A percentile compares a stretch with the other conserved stretches of the same genome.
phyloP scores from a whole-genome alignment of 2,329 filamentous ascomycete genomes.

The Epichloe glyceriae region DNA sequence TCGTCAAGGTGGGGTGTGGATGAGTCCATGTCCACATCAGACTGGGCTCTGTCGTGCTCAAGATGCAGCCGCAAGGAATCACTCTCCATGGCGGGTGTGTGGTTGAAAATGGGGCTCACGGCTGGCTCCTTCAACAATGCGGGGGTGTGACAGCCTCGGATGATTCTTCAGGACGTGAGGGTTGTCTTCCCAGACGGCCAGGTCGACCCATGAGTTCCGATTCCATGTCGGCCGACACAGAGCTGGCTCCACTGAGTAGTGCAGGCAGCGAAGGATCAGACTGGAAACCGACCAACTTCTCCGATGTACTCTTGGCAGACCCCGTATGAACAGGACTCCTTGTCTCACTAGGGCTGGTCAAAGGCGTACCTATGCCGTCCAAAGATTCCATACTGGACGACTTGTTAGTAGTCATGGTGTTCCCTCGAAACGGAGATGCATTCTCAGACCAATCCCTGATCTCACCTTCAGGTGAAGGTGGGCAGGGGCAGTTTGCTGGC shows the following conservation, averaged over 20 bases:
- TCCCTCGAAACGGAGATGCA: constrained; percentile 23
- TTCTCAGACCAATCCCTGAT: constrained; percentile 20
- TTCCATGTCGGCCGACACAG: constrained; percentile 49
- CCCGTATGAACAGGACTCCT: constrained; percentile 34
- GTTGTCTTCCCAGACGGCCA: constrained; percentile 22
- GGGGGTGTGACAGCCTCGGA: constrained; percentile 43
- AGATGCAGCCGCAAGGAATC: constrained; percentile 19
- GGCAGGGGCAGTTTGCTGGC: constrained; percentile 24
- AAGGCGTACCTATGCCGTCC: constrained; percentile 33
- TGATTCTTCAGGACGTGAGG: constrained; percentile 33
- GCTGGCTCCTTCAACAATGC: constrained; percentile 34
- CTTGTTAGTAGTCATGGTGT: constrained; percentile 30
- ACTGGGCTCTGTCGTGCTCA: constrained; percentile 7
- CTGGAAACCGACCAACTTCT: constrained; percentile 40
- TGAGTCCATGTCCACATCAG: constrained; percentile 1
- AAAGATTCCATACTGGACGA: constrained; percentile 42
- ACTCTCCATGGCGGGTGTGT: constrained; percentile 20
- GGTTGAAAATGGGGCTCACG: constrained; percentile 26
- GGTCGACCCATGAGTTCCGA: constrained; percentile 32
- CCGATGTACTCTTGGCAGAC: constrained; percentile 28
- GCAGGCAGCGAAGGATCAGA: constrained; percentile 53
- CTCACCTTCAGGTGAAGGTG: constrained; percentile 29
- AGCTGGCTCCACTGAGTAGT: constrained; percentile 50
- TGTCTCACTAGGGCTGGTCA: constrained; percentile 42
- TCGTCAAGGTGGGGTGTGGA: constrained; percentile 19